Base-by-base conservation (phyloP, 1,139 yeast species). In the Tardiomyces blankii region DNA sequence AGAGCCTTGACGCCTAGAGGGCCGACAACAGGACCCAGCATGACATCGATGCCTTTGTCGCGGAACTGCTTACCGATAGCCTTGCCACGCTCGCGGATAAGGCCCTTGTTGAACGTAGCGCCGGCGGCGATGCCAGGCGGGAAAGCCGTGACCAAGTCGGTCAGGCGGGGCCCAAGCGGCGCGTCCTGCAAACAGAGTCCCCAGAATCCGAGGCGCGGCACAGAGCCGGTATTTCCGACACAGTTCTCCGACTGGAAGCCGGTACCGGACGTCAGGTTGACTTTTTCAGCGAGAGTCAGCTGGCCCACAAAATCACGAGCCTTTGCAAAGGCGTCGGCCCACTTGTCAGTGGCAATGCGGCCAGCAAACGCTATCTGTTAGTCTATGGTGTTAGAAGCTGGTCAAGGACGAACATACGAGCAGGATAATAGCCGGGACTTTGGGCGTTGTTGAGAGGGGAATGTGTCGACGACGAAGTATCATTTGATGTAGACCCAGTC, bases 201-300 rank as follows among this genome's bases (percentile, higher is more conserved):
- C 1, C 78, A 75, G 49, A 78, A 74, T 9, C 77, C 77, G 35
- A 78, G 63, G 28, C 82, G 62, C 23, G 79, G 79, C 41, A 78
- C 72, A 16, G 75, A 66, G 0, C 82, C 84, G 1, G 84, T 76
- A 55, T 76, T 77, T 2, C 85, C 85, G 18, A 77, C 70, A 60
- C 84, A 79, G 1, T 80, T 80, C 3, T 81, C 82, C 8, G 76
- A 68, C 2, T 76, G 75, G 78, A 81, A 77, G n/a, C 82, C 82
- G 5, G 78, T 72, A n/a, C 84, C 84, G 2, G 82, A 75, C 7
- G 84, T 78, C 47, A 79, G 61, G 56, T 78, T 78, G 39, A 77
- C 81, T 54, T 77, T 78, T 56, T 79, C 84, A 16, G 72, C 63
- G 38, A 75, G 68, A 1, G 81, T 68, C 76, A 79, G 74, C 52